These are phyloP conservation scores for Dovyalis caffra DNA, from an alignment of 345 rosid genomes.

Conservation along the genomic window DNA sequence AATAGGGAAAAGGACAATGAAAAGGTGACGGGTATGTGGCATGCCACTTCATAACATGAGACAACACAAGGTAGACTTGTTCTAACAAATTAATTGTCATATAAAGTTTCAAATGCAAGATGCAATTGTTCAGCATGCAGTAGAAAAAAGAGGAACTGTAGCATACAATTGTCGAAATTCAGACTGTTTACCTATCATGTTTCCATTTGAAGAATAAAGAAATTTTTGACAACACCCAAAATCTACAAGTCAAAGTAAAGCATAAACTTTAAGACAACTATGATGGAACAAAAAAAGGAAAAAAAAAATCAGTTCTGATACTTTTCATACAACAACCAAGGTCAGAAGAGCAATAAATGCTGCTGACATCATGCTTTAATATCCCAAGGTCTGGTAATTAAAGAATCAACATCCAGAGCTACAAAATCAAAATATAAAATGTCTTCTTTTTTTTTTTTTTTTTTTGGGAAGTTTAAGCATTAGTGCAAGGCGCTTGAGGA, in stretches of 20 bases:
- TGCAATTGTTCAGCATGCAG: not conserved
- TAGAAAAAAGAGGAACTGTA: not conserved
- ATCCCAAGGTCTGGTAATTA: not conserved
- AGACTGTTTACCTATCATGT: not conserved
- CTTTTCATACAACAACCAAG: not conserved
- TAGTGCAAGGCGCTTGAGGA: not conserved
- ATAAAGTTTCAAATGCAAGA: not conserved
- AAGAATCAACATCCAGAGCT: not conserved
- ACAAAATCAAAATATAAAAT: not conserved
- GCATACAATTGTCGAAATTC: not conserved
- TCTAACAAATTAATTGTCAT: not conserved
- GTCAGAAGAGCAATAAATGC: not conserved
- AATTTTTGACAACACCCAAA: not conserved
- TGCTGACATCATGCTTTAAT: not conserved
- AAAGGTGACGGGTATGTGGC: not conserved
- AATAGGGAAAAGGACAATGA: not conserved
- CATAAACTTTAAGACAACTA: not conserved
- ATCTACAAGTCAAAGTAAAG: not conserved
- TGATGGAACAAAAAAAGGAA: not conserved
- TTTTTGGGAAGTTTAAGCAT: not conserved
- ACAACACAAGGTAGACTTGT: not conserved
- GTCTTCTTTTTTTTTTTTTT: no score
- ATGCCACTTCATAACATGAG: conserved; percentile 3
- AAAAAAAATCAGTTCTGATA: not conserved
- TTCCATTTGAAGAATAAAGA: not conserved